Evolutionary conservation across 2,329 filamentous ascomycete species (phyloP).

Genomic region (Nigrograna mackinnonii): DNA sequence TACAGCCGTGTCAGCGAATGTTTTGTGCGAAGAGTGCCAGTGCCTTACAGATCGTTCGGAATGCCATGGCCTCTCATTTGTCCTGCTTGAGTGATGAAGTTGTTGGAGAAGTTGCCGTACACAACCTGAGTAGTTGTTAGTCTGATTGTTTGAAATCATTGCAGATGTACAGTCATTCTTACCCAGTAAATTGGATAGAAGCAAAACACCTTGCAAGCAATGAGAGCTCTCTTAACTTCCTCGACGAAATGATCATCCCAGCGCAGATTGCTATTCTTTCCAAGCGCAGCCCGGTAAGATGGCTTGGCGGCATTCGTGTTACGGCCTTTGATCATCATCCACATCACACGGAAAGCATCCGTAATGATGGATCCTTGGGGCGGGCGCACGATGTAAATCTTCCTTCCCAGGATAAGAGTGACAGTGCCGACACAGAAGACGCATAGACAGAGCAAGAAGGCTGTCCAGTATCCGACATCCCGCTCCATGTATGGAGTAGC

Average conservation of each 20-base stretch:
- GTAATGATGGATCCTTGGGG: conserved; percentile 43
- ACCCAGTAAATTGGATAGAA: conserved; percentile 53
- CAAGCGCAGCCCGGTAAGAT: conserved; percentile 62
- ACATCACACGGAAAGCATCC: conserved; percentile 60
- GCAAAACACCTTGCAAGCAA: conserved; percentile 70
- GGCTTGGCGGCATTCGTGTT: conserved; percentile 68
- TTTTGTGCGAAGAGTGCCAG: too few relatives aligned
- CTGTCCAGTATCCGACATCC: conserved; percentile 71
- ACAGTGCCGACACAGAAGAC: conserved; percentile 68
- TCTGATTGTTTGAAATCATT: too few relatives aligned
- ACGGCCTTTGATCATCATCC: conserved; percentile 59
- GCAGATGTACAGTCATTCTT: too few relatives aligned
- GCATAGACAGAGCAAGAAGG: conserved; percentile 65
- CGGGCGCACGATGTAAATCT: conserved; percentile 42
- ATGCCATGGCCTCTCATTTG: conserved; percentile 50
- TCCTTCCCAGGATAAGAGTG: conserved; percentile 47
- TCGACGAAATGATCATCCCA: conserved; percentile 76
- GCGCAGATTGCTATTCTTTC: conserved; percentile 46
- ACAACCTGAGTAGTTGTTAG: conserved; percentile 27
- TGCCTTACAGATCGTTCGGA: conserved; percentile 51
- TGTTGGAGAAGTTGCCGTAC: conserved; percentile 46
- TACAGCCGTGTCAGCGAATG: too few relatives aligned
- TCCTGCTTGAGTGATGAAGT: conserved; percentile 50
- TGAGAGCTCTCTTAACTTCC: conserved; percentile 68
- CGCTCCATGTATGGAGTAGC: conserved; percentile 73